Evolutionary conservation across 305 asterid genomes (phyloP).

Genomic region (Salvia sclarea): DNA sequence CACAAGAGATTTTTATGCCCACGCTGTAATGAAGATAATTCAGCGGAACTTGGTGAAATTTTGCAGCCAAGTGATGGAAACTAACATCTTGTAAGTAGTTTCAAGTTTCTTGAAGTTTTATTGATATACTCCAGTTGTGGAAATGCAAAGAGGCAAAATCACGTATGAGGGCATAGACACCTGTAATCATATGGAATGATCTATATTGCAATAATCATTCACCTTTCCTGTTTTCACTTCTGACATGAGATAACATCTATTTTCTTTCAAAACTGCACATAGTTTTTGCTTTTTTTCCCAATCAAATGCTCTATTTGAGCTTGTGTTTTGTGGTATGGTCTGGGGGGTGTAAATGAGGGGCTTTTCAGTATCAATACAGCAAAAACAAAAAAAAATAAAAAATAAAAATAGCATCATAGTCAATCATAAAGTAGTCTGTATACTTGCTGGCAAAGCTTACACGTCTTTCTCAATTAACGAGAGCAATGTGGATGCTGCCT

Average conservation of each 20-base stretch:
- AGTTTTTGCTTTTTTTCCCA: slow-evolving; percentile 16
- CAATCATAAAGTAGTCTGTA: slow-evolving; percentile 36
- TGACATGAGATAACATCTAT: slow-evolving; percentile 22
- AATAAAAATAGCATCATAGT: slow-evolving; percentile 20
- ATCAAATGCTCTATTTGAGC: slow-evolving; percentile 12
- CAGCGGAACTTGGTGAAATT: slow-evolving; percentile 53
- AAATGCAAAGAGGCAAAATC: neutral
- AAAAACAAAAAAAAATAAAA: neutral
- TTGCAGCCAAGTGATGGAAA: slow-evolving; percentile 45
- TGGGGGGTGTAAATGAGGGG: slow-evolving; percentile 12
- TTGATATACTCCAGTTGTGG: slow-evolving; percentile 7
- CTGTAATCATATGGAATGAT: slow-evolving; percentile 16
- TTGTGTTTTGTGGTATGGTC: neutral
- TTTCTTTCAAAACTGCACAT: slow-evolving; percentile 24
- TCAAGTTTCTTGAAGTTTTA: slow-evolving; percentile 21
- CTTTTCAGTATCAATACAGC: slow-evolving; percentile 31
- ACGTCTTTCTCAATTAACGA: slow-evolving; percentile 49
- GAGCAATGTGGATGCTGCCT: slow-evolving; percentile 45
- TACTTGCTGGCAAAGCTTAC: slow-evolving; percentile 42
- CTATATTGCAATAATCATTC: slow-evolving; percentile 6
- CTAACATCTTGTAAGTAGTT: slow-evolving; percentile 46
- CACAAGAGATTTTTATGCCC: slow-evolving; percentile 70
- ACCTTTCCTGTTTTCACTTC: slow-evolving; percentile 29
- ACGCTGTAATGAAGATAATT: slow-evolving; percentile 64
- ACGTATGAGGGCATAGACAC: slow-evolving; percentile 2